phyloP scores from a whole-genome alignment of 2,329 filamentous ascomycete species.

The Fonsecaea nubica region DNA sequence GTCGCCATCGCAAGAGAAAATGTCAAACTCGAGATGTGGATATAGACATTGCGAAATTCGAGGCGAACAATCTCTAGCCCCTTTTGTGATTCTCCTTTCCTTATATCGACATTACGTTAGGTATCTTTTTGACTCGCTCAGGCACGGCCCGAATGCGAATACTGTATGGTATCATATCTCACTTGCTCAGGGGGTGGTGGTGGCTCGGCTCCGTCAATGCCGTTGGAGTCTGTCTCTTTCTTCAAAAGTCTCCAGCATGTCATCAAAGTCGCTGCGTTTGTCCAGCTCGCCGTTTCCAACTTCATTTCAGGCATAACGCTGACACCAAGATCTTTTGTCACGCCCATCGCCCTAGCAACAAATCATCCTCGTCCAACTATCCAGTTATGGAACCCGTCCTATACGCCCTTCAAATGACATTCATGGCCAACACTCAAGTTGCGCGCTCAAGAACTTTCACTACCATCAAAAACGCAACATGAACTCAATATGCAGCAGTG shows the following conservation, averaged over 20 bases:
- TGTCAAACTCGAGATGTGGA: no score
- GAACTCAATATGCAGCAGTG: constrained; percentile 22
- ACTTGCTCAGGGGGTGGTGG: neutral
- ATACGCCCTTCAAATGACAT: neutral
- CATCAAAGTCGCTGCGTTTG: neutral
- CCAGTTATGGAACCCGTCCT: neutral
- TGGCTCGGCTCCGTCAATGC: neutral
- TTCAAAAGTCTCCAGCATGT: neutral
- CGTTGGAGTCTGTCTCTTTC: neutral
- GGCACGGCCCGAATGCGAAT: neutral
- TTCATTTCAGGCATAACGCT: neutral
- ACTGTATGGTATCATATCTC: constrained; percentile 1
- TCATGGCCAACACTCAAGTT: constrained; percentile 2
- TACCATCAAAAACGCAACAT: neutral
- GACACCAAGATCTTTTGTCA: constrained; percentile 2
- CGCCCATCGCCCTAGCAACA: neutral
- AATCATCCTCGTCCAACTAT: neutral
- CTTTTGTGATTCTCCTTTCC: neutral
- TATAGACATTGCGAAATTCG: no score
- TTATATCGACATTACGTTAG: constrained; percentile 10
- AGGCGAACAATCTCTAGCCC: neutral
- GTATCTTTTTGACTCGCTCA: constrained; percentile 6
- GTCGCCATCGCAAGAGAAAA: no score
- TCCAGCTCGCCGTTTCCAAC: neutral
- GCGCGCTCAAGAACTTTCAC: constrained; percentile 3